Evolutionary conservation across 257 asterid genomes (phyloP), one percentile per base, ranked within the genome.

Genomic region (Solanum pimpinellifolium): DNA sequence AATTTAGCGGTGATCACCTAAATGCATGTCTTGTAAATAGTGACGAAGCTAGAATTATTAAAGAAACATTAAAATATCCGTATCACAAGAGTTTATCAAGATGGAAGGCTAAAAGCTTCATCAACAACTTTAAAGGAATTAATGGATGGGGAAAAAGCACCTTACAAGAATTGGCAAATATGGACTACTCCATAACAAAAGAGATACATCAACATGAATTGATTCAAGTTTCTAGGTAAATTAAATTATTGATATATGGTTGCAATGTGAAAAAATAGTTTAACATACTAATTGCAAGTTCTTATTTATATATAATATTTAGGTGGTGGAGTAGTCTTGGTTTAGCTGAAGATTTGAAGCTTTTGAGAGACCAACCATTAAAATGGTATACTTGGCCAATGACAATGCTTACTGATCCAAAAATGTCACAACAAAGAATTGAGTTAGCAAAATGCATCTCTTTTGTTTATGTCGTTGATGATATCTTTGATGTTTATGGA

Each of bases 301-400:
- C 11, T 8, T n/a, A 65, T n/a, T 23, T 12, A 52, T 52, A 59
- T 3, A 16, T 83, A 94, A 52, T 52, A 59, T 3, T 13, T 83
- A 94, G 95, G 86, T 93, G 96, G 95, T 91, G 96, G 97, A 85
- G 60, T 3, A 89, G 80, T 31, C 85, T 93, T 33, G 91, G 92
- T 6, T 77, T 92, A 21, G 60, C 62, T 0, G 31, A 59, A 70
- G 94, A 92, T 6, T 86, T 91, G 44, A 88, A 89, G 87, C 72
- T 70, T 11, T 88, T 90, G 11, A 86, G 93, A 84, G 84, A 91
- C 25, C 93, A 90, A 49, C 93, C 91, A 25, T 35, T 86, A 31
- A 91, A 90, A 88, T 91, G 92, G 92, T 87, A 91, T 84, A 11
- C 89, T 14, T 90, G 93, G 90, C n/a, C 91, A 47, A 87, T 89